Evolutionary conservation across 495 filamentous ascomycete genomes (phyloP), one percentile per base, ranked within the genome.

Genomic region (Aspergillus kassunensis): DNA sequence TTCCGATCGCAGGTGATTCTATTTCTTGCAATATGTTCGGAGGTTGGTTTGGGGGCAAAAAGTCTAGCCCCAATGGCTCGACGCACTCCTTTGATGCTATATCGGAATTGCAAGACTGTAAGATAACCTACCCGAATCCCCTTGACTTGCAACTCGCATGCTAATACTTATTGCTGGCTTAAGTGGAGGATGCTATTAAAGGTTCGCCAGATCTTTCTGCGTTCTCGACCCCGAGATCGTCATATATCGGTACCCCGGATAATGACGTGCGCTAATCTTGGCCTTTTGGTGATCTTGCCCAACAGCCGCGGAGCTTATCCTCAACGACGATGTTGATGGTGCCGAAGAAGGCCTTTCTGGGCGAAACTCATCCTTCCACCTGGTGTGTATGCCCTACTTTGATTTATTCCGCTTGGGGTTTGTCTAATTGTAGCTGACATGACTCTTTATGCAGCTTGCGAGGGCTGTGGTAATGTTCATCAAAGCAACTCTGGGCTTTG

Each of bases 291-390:
- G 15, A n/a, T 43, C 33, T 8, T 5, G 15, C 18, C 16, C 11
- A 23, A 55, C 56, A 80, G 80, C 79, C 37, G 72, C 69, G 33
- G 80, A 70, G 52, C 67, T 86, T 27, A 92, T 98, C 60, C 90
- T 98, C 75, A 88, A 93, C 63, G 93, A 98, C 69, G 91, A 97
- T 69, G 86, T 97, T 49, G 88, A 89, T 35, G 84, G 80, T 25
- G 93, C 93, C 2, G 92, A 97, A 67, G 77, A 72, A 53, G 80
- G 79, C 30, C 76, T 97, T 15, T 79, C 78, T 24, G 78, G 82
- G 57, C 84, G 86, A 15, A 71, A 77, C 40, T 97, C 93, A n/a
- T 80, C 90, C n/a, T 97, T 91, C 64, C 93, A 98, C 64, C 82
- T 84, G 70, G 85, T 88, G 64, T 29, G 72, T 66, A 53, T 44